Evolutionary conservation across 2,329 filamentous ascomycete species (phyloP), one percentile per base, ranked within the genome.

Genomic region (Colletotrichum sp.): DNA sequence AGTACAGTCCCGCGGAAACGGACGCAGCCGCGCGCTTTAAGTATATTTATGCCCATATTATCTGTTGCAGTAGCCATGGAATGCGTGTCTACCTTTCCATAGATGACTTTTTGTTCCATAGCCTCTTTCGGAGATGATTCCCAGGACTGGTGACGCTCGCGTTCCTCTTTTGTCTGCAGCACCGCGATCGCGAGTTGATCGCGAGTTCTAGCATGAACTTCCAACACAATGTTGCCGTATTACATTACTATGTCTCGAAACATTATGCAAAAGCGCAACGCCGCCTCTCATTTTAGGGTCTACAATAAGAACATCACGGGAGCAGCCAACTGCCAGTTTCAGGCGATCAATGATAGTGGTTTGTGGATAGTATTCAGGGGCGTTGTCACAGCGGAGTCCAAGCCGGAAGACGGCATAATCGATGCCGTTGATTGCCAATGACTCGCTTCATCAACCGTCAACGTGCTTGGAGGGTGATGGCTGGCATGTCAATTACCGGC

Each of bases 161-260:
- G 44, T 22, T 52, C n/a, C 10, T 22, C 12, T 22, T 52, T 8
- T 12, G n/a, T 52, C n/a, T 22, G n/a, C 44, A 22, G 44, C 6
- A 24, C 44, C n/a, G n/a, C 44, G 44, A 52, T 13, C 8, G 44
- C 44, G 10, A 52, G 44, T 6, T 6, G n/a, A 52, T 22, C 13
- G 44, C n/a, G n/a, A 52, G 10, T 3, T 5, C 2, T 3, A 24
- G 44, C 44, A 22, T 52, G 44, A 52, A 52, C 44, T 52, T 52
- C 44, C 10, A 6, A 13, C n/a, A 52, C 0, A 0, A 13, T 13
- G n/a, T 13, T 22, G 16, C 4, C n/a, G n/a, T 22, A 13, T 5
- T 8, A 52, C 44, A 52, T 3, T 13, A 52, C 9, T 8, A 24
- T 13, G 44, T 52, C 44, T 6, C 44, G 9, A 22, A 24, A 22